A percentile compares a stretch with the other conserved stretches of the same genome.
These are phyloP conservation scores for Umbelopsis sp. DNA, from an alignment of 371 early-diverging fungal genomes.

Conservation along the genomic window DNA sequence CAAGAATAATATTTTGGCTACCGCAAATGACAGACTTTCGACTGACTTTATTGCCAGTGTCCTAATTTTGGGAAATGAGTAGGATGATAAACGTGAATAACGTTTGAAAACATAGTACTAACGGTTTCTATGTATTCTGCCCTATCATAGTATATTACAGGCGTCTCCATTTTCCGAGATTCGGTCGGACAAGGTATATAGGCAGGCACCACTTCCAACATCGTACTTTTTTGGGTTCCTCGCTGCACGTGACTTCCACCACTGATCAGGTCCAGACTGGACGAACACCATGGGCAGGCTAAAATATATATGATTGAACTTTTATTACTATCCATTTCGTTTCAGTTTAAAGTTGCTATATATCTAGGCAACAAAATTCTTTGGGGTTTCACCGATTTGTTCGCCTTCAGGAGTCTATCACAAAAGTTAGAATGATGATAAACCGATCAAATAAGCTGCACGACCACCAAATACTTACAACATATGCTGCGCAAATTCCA, in stretches of 20 bases:
- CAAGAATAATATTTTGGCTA: constrained; percentile 93
- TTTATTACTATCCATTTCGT: neutral
- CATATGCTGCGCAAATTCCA: constrained; percentile 81
- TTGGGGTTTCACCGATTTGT: constrained; percentile 46
- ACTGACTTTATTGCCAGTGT: constrained; percentile 95
- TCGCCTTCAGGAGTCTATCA: constrained; percentile 56
- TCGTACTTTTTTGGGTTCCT: too few species aligned
- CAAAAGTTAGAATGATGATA: neutral
- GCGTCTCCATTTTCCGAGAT: constrained; percentile 68
- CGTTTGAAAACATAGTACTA: constrained; percentile 19
- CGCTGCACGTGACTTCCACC: too few species aligned
- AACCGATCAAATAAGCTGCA: neutral
- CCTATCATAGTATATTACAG: constrained; percentile 64
- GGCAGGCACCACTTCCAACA: too few species aligned
- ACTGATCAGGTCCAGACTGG: too few species aligned
- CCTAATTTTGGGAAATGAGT: constrained; percentile 28
- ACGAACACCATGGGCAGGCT: neutral
- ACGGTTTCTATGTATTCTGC: constrained; percentile 89
- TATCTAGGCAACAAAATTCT: constrained; percentile 44
- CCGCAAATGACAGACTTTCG: constrained; percentile 90
- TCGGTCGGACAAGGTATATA: neutral
- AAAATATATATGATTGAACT: neutral
- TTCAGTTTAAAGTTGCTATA: neutral
- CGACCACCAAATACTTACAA: constrained; percentile 41
- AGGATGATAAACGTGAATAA: neutral